Percentiles rank a stretch among this genome's conserved stretches.
Evolutionary conservation across 2,329 filamentous ascomycete genomes (phyloP).

Genomic region (Ceratocystis smalleyi): DNA sequence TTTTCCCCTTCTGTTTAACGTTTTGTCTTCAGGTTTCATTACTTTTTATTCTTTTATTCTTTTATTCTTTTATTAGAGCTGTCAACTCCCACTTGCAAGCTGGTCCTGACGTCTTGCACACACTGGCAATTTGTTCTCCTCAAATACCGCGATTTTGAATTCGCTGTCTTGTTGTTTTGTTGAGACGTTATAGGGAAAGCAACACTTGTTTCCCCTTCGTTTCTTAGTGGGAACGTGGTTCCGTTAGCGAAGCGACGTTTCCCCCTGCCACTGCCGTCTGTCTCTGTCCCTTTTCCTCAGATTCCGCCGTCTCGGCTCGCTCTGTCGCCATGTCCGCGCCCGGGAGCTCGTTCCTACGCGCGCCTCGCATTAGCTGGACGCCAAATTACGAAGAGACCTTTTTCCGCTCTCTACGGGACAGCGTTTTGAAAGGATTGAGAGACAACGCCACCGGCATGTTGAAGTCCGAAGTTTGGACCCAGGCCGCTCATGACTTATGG

Average conservation of each 20-base stretch:
- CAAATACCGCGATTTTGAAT: not conserved
- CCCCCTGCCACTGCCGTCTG: not conserved
- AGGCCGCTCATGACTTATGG: conserved; percentile 38
- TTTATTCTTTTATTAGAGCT: not conserved
- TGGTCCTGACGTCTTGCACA: not conserved
- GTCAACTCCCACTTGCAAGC: not conserved
- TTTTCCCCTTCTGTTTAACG: not conserved
- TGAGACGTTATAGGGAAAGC: no score
- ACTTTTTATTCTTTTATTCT: conserved; percentile 7
- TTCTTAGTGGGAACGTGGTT: not conserved
- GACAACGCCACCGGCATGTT: conserved; percentile 39
- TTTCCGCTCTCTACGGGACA: conserved; percentile 44
- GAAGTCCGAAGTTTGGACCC: conserved; percentile 46
- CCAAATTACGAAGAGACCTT: conserved; percentile 43
- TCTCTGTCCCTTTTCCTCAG: not conserved
- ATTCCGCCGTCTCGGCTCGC: not conserved
- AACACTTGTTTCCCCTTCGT: not conserved
- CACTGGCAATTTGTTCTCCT: not conserved
- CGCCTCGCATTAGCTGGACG: conserved; percentile 46
- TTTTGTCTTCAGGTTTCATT: not conserved
- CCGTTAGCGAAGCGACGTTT: not conserved
- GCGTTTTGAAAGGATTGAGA: conserved; percentile 37
- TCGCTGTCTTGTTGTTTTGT: no score
- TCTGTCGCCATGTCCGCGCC: not conserved
- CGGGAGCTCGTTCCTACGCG: conserved; percentile 20